Conservation (phyloP, 2,329 filamentous ascomycete species). For the Pestalotiopsis sp. region DNA sequence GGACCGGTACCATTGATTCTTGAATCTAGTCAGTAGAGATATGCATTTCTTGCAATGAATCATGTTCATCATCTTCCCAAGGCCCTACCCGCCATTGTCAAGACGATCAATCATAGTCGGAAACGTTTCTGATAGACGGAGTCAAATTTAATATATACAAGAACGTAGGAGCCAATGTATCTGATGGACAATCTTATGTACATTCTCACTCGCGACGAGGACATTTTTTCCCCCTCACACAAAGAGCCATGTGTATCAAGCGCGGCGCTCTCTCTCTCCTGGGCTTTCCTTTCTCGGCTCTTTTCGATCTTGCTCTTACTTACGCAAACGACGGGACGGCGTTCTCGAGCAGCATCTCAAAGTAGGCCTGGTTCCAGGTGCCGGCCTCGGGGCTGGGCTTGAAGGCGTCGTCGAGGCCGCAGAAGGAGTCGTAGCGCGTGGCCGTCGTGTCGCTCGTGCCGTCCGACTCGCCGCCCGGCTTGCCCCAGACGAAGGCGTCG, state of each 20-base stretch:
- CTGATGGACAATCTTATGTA: background rate
- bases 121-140: background rate
- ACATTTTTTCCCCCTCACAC: background rate
- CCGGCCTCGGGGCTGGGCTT: slow-evolving; percentile 74
- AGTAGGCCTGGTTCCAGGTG: slow-evolving; percentile 68
- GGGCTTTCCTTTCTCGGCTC: no score
- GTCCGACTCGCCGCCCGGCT: slow-evolving; percentile 58
- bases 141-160: slow-evolving; percentile 3
- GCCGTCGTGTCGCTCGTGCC: slow-evolving; percentile 43
- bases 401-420: slow-evolving; percentile 57
- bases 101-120: no score
- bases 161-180: slow-evolving; percentile 2
- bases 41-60: no score
- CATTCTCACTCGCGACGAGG: background rate
- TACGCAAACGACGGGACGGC: slow-evolving; percentile 51
- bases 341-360: slow-evolving; percentile 59
- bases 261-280: background rate
- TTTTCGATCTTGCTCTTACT: background rate
- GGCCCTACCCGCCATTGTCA: no score
- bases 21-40: no score
- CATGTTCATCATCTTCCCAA: no score
- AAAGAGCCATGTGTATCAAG: background rate
- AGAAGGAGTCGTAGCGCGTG: slow-evolving; percentile 54
- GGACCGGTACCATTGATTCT: background rate
- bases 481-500: slow-evolving; percentile 67